Conservation (phyloP, 805 yeast genomes). For the Cyberlindnera maritima region DNA sequence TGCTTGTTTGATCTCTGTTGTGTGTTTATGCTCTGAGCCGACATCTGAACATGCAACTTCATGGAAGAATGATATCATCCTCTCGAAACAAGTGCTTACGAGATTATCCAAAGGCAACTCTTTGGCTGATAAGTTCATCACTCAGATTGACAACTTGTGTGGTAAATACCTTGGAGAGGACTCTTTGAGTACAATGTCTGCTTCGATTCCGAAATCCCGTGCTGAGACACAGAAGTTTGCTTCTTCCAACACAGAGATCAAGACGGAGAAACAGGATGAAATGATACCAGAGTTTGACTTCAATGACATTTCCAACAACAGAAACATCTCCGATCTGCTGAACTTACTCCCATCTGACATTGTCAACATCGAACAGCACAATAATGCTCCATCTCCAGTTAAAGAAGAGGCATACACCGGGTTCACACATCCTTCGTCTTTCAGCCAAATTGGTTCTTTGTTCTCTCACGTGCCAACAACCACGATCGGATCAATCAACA, state of each 20-base stretch:
- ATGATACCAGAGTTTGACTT: constrained; percentile 27
- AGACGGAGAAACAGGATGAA: constrained; percentile 10
- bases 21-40: constrained; percentile 51
- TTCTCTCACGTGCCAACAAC: constrained; percentile 8
- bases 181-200: constrained; percentile 11
- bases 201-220: constrained; percentile 6
- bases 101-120: constrained; percentile 41
- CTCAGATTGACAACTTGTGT: constrained; percentile 43
- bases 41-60: constrained; percentile 39
- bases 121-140: constrained; percentile 43
- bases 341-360: constrained; percentile 27
- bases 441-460: constrained; percentile 7
- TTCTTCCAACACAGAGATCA: not conserved
- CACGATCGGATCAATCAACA: not conserved
- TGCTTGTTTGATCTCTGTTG: constrained; percentile 57
- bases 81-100: constrained; percentile 38
- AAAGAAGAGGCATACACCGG: constrained; percentile 4
- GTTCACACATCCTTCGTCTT: constrained; percentile 4
- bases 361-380: constrained; percentile 17
- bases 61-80: constrained; percentile 44
- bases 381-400: constrained; percentile 4
- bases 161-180: constrained; percentile 28
- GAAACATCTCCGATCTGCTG: constrained; percentile 22
- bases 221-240: not conserved
- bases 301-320: constrained; percentile 23